Evolutionary conservation across 1,284 basidiomycete genomes (phyloP), one percentile per base, ranked within the genome.

Genomic region (Heterobasidion irregulare): DNA sequence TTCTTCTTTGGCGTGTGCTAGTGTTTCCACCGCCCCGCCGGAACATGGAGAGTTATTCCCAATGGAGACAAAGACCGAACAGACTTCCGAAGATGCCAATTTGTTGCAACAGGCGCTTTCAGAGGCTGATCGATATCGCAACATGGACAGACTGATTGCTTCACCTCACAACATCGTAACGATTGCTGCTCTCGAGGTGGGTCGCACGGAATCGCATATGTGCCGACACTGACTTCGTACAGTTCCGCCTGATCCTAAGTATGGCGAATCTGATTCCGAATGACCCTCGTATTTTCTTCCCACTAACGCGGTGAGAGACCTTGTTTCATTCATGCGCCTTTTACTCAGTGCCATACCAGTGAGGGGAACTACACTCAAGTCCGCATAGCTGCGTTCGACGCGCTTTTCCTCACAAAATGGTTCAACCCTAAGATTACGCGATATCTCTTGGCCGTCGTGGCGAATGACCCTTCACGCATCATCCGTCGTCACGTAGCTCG

Each of bases 81-180:
- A 84, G 58, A 88, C 76, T 62, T 72, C 73, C 13, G 84, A 89
- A 66, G 87, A 89, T 61, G 72, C 73, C 19, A 77, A 81, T 50
- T 74, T 93, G 32, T 68, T 93, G 54, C 82, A 85, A 59, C 82
- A 86, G 59, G 89, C 89, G 0, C 68, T 86, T 26, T 79, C 83
- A 15, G 92, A 93, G 65, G 83, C 98, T 44, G 92, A 96, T 65
- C 80, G 96, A 38, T 94, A 95, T 68, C 86, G 94, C 58, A 93
- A 87, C 61, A 92, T 98, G 81, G 97, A 99, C 69, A 80, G 94
- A 56, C 77, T 99, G 15, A 95, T 99, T 55, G 93, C 97, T 2
- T 97, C 95, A 4, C 88, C 86, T 58, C 94, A 98, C 65, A 99
- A 99, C 65, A 84, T 94, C 26, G 87, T 99, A 44, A 95, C 95